These are phyloP conservation scores for Naganishia liquefaciens DNA, from an alignment of 1,284 basidiomycete species.

Conservation along the genomic window DNA sequence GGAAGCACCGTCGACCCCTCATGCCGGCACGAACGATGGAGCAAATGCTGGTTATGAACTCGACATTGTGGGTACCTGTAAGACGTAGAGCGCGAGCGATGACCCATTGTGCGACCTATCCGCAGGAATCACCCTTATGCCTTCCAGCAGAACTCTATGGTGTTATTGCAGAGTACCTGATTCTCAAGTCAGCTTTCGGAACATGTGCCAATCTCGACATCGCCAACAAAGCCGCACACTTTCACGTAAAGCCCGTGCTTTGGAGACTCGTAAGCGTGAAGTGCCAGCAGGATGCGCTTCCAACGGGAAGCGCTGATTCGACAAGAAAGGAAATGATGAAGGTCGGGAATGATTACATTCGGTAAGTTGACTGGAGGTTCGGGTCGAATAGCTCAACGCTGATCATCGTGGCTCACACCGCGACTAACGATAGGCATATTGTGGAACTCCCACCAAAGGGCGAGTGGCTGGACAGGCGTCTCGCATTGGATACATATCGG, in stretches of 20 bases:
- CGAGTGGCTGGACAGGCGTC: too few species aligned
- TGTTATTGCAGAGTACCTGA: neutral
- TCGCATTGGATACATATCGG: too few species aligned
- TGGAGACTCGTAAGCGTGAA: neutral
- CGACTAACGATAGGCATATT: neutral
- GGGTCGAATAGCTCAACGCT: neutral
- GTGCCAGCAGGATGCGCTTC: neutral
- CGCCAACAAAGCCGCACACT: neutral
- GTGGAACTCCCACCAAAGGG: neutral
- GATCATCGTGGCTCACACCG: too few species aligned
- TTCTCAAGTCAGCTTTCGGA: neutral
- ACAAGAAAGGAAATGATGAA: neutral
- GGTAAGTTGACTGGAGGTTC: neutral
- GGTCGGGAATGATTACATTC: neutral
- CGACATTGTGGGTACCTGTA: neutral
- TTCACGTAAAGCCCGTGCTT: neutral
- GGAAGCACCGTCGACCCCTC: too few species aligned
- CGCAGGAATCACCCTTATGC: neutral
- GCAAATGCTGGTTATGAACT: neutral
- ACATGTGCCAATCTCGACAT: conserved; percentile 4
- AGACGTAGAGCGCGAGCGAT: too few species aligned
- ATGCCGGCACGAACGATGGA: too few species aligned
- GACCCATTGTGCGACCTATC: neutral
- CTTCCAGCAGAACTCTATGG: conserved; percentile 1
- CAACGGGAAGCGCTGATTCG: neutral